A percentile compares a stretch with the other conserved stretches of the same genome.
Evolutionary conservation across 2,329 filamentous ascomycete species (phyloP).

Genomic region (Talaromyces sp.): DNA sequence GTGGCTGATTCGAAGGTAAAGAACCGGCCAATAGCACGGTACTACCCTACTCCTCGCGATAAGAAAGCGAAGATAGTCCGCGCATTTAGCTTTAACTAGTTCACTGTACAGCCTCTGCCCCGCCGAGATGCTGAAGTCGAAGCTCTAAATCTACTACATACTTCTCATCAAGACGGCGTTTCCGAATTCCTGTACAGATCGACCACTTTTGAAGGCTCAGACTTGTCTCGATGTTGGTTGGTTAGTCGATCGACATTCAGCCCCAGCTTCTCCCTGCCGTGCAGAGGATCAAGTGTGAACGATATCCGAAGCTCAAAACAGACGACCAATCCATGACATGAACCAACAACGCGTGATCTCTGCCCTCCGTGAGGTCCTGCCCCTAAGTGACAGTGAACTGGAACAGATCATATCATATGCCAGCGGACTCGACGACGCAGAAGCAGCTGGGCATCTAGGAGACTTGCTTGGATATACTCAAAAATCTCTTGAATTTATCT

Average conservation of each 20-base stretch:
- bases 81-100: not conserved
- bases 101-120: not conserved
- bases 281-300: not conserved
- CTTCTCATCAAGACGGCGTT: not conserved
- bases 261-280: not conserved
- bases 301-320: not conserved
- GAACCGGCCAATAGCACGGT: not conserved
- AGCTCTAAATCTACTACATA: not conserved
- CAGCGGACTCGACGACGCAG: not conserved
- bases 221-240: not conserved
- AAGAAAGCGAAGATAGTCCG: not conserved
- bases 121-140: not conserved
- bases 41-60: not conserved
- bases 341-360: not conserved
- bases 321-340: not conserved
- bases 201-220: not conserved
- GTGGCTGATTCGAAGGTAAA: not conserved
- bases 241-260: not conserved
- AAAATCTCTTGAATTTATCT: conserved; percentile 9
- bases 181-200: not conserved
- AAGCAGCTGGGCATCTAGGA: conserved; percentile 6
- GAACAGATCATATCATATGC: conserved; percentile 11
- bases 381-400: conserved; percentile 9
- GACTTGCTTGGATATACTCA: conserved; percentile 14
- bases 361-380: conserved; percentile 10